Percentiles rank a stretch among this genome's conserved stretches.
These are phyloP conservation scores for Cutaneotrichosporon daszewskae DNA, from an alignment of 1,284 basidiomycete genomes.

Conservation along the genomic window DNA sequence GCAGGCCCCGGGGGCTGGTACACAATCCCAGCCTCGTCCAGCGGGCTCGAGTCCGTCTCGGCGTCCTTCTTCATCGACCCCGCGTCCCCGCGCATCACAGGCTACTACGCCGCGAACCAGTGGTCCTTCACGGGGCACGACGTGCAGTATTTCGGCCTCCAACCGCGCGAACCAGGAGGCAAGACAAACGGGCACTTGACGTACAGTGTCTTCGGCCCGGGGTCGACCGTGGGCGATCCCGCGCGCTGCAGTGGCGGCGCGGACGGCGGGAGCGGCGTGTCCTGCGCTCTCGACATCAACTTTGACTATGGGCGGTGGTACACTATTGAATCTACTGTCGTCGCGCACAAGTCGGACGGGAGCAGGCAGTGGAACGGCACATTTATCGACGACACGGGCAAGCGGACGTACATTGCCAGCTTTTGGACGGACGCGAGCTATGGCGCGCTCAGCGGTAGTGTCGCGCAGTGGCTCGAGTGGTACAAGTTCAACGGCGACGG, in stretches of 20 bases:
- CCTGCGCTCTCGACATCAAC: conserved; percentile 3
- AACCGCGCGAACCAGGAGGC: neutral
- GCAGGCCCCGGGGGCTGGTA: neutral
- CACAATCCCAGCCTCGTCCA: neutral
- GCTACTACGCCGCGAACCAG: conserved; percentile 6
- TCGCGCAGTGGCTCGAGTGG: conserved; percentile 11
- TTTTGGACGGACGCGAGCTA: conserved; percentile 6
- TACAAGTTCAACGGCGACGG: conserved; percentile 1
- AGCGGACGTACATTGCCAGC: conserved; percentile 2
- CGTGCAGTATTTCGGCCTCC: conserved; percentile 9
- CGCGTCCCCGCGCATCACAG: neutral
- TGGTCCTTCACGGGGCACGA: conserved; percentile 3
- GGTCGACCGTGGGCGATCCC: neutral
- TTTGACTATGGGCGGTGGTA: conserved; percentile 6
- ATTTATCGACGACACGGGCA: conserved; percentile 3
- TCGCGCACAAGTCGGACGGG: neutral
- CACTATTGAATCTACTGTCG: conserved; percentile 3
- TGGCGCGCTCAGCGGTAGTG: neutral
- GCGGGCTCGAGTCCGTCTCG: conserved; percentile 2
- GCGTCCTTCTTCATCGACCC: conserved; percentile 3
- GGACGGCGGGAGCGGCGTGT: conserved; percentile 1
- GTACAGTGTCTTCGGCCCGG: conserved; percentile 6
- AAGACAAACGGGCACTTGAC: conserved; percentile 1
- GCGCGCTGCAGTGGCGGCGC: conserved; percentile 2
- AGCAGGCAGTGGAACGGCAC: conserved; percentile 10